These are phyloP conservation scores for Hirsutella minnesotensis DNA, from an alignment of 2,329 filamentous ascomycete genomes.

Conservation along the genomic window DNA sequence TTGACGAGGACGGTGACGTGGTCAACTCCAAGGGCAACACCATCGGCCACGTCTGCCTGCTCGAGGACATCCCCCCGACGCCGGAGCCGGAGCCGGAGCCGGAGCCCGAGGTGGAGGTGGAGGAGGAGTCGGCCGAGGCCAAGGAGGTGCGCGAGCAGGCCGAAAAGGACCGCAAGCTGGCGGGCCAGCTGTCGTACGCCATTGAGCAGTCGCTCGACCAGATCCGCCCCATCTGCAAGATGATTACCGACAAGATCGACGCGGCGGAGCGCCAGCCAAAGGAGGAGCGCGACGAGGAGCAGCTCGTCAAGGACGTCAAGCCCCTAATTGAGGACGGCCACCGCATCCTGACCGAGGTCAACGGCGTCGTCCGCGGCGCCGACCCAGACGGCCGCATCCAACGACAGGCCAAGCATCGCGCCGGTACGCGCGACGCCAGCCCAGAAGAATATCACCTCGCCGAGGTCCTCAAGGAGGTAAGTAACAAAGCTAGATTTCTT, in stretches of 20 bases:
- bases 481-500: too few relatives aligned
- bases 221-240: conserved; percentile 73
- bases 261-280: conserved; percentile 67
- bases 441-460: conserved; percentile 79
- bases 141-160: conserved; percentile 41
- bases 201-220: conserved; percentile 72
- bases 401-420: conserved; percentile 72
- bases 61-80: conserved; percentile 38
- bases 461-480: conserved; percentile 66
- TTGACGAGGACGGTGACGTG: conserved; percentile 61
- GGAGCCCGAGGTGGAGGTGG: not conserved
- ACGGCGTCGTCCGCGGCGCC: conserved; percentile 74
- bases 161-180: conserved; percentile 63
- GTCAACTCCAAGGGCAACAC: conserved; percentile 56
- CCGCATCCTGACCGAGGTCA: conserved; percentile 73
- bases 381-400: conserved; percentile 83
- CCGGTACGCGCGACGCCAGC: conserved; percentile 49
- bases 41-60: conserved; percentile 55
- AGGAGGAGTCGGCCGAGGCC: conserved; percentile 29
- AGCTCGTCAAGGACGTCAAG: conserved; percentile 74
- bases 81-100: conserved; percentile 1
- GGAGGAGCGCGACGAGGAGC: conserved; percentile 83
- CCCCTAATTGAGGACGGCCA: conserved; percentile 81
- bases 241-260: conserved; percentile 78
- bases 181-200: conserved; percentile 60